Base-by-base conservation (phyloP, 140 eudicot genomes). In the Oenanthe javanica region DNA sequence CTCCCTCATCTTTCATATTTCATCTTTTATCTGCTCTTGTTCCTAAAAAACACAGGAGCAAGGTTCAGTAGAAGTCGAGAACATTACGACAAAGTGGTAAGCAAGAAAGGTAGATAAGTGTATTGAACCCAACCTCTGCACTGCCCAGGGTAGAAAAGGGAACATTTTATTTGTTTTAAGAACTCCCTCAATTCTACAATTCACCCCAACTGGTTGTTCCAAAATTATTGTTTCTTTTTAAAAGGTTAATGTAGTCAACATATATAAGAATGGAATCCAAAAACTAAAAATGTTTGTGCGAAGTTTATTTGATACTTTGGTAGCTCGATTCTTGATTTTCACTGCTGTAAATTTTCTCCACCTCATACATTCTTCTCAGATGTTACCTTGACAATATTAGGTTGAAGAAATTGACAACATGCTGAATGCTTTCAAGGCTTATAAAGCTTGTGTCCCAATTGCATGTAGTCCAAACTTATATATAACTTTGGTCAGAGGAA, bases 401-500 rank as follows among this genome's bases (percentile, higher is more conserved):
- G 77, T 42, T 31, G 31, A 14, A 49, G 46, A 18, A 85, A 63
- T 47, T 66, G 72, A 73, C 38, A 82, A 51, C 64, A 91, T 91
- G 76, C 25, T 71, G 97, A 89, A 81, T 81, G 94, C 94, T 77
- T 91, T 81, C 87, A 89, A 89, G 79, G 97, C 97, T 73, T 91
- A 87, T 84, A 91, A 91, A 86, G 91, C 97, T 42, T 87, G 85
- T 83, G 94, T 82, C 45, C 97, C 97, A 59, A 81, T 91, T 67
- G 87, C 88, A 78, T 91, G 94, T 91, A 91, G 91, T 81, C 87
- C 89, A 11, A 89, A 91, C 76, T 66, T 91, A 18, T 89, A 93
- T 83, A 88, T 93, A 52, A 93, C 97, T n/a, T 73, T 93, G 76
- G 98, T 93, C 47, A 91, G 98, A 78, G 98, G 98, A 31, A 91